Conservation (phyloP, 805 yeast species). For the Phaffomyces antillensis region DNA sequence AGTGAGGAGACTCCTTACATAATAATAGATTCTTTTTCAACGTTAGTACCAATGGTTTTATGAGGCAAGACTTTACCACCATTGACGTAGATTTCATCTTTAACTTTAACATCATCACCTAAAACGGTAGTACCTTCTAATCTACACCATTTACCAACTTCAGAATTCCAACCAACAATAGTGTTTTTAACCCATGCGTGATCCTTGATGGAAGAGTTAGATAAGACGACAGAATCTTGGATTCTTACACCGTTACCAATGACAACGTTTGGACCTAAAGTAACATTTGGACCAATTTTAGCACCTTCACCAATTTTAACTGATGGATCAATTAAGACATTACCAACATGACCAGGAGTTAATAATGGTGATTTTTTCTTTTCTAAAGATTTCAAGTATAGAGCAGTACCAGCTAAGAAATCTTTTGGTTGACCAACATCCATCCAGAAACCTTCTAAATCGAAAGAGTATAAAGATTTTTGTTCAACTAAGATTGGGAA, state of each 20-base stretch:
- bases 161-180: conserved; percentile 98
- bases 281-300: conserved; percentile 97
- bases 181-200: conserved; percentile 98
- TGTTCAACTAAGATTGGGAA: conserved; percentile 93
- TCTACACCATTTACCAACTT: conserved; percentile 98
- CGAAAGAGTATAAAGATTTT: conserved; percentile 87
- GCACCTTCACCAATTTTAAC: conserved; percentile 91
- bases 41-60: conserved; percentile 92
- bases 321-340: conserved; percentile 89
- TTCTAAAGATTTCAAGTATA: conserved; percentile 81
- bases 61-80: conserved; percentile 99
- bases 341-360: conserved; percentile 65
- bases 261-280: conserved; percentile 91
- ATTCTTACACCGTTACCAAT: conserved; percentile 99
- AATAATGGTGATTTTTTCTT: conserved; percentile 71
- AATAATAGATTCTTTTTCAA: conserved; percentile 96
- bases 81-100: conserved; percentile 97
- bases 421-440: conserved; percentile 99
- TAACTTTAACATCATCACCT: conserved; percentile 98
- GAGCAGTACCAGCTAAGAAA: conserved; percentile 91
- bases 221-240: conserved; percentile 87
- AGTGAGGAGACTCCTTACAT: conserved; percentile 45
- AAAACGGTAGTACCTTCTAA: conserved; percentile 95
- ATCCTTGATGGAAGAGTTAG: conserved; percentile 87
- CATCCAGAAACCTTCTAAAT: conserved; percentile 99